These are phyloP conservation scores for Exophiala oligosperma DNA, from an alignment of 2,329 filamentous ascomycete genomes.

Conservation along the genomic window DNA sequence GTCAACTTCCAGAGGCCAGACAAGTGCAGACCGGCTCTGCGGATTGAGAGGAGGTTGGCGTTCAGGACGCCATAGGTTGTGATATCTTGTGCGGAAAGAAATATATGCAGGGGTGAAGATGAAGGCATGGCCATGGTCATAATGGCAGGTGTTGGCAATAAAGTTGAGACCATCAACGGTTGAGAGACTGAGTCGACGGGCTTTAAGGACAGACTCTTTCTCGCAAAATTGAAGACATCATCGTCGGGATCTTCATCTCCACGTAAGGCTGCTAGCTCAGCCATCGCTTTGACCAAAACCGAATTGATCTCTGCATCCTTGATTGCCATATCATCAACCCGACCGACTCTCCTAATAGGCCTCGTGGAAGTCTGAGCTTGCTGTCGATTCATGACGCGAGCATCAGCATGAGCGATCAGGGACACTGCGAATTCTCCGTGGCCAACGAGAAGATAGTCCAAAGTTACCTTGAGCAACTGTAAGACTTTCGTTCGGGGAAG, in stretches of 20 bases:
- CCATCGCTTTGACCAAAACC: slow-evolving; percentile 75
- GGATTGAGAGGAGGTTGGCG: slow-evolving; percentile 81
- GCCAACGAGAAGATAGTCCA: slow-evolving; percentile 84
- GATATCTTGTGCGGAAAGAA: slow-evolving; percentile 74
- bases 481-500: slow-evolving; percentile 75
- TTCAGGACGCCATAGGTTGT: slow-evolving; percentile 82
- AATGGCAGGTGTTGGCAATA: slow-evolving; percentile 74
- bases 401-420: slow-evolving; percentile 81
- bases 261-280: slow-evolving; percentile 73
- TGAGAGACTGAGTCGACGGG: slow-evolving; percentile 50
- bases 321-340: slow-evolving; percentile 63
- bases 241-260: slow-evolving; percentile 73
- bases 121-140: slow-evolving; percentile 73
- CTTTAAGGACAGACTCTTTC: slow-evolving; percentile 70
- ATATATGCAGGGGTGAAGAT: slow-evolving; percentile 79
- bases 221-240: slow-evolving; percentile 79
- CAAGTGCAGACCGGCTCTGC: slow-evolving; percentile 80
- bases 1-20: slow-evolving; percentile 86
- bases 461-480: slow-evolving; percentile 72
- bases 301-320: slow-evolving; percentile 86
- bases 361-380: slow-evolving; percentile 46
- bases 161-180: slow-evolving; percentile 28
- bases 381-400: slow-evolving; percentile 73
- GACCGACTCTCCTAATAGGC: slow-evolving; percentile 25
- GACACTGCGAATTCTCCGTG: slow-evolving; percentile 90